phyloP scores from a whole-genome alignment of 2,329 filamentous ascomycete genomes.

The Tolypocladium tropicale region DNA sequence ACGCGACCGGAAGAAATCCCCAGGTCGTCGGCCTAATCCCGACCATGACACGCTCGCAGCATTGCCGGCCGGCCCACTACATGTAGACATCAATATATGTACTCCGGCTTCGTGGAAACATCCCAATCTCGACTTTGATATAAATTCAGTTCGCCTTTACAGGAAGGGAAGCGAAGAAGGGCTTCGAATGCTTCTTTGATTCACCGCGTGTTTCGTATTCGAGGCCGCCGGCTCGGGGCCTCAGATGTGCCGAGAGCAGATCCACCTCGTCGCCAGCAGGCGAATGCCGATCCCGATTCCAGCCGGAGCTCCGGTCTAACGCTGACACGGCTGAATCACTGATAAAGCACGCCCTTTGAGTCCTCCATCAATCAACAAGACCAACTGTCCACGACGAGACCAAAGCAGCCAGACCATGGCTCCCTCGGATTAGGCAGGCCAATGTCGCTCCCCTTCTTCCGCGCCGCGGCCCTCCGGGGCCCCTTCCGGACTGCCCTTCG shows the following conservation, averaged over 20 bases:
- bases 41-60: too few species aligned
- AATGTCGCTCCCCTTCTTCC: background rate
- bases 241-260: background rate
- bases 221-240: background rate
- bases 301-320: constrained; percentile 1
- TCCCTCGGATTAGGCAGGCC: background rate
- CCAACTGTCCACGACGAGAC: background rate
- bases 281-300: background rate
- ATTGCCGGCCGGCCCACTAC: too few species aligned
- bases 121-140: background rate
- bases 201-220: background rate
- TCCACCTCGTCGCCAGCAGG: background rate
- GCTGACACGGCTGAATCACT: background rate
- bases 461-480: background rate
- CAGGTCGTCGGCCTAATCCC: too few species aligned
- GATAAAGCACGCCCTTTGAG: background rate
- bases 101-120: background rate
- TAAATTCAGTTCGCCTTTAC: background rate
- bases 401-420: background rate
- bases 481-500: background rate
- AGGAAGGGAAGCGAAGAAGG: background rate
- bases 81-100: too few species aligned
- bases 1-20: too few species aligned
- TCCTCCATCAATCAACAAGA: background rate
- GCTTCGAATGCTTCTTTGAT: background rate